Conservation (phyloP, 148 eudicot species). For the Persicaria maculosa region DNA sequence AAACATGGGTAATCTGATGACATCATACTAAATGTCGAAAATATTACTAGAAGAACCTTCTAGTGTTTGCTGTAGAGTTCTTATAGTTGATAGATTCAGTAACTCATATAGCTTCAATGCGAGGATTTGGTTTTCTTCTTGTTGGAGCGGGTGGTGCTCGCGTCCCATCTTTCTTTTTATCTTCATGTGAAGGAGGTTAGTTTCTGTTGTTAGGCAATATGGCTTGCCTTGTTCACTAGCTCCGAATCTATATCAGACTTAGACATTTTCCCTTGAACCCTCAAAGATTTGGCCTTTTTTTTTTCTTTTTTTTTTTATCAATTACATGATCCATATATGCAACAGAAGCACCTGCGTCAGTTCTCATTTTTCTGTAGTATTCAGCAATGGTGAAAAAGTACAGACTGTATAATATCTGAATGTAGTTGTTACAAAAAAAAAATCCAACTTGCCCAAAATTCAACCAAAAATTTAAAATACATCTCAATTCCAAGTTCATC, state of each 20-base stretch:
- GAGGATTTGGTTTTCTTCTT: constrained; percentile 2
- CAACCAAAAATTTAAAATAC: not conserved
- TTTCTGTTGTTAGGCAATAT: constrained; percentile 8
- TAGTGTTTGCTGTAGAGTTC: not conserved
- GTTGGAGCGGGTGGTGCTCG: not conserved
- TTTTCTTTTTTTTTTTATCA: too few relatives aligned
- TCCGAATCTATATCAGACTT: not conserved
- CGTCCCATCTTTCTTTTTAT: not conserved
- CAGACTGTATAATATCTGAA: constrained; percentile 6
- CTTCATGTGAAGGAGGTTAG: not conserved
- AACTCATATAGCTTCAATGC: not conserved
- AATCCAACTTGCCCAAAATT: not conserved
- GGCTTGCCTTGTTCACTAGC: constrained; percentile 9
- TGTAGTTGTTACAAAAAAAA: not conserved
- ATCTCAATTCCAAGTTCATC: constrained; percentile 2
- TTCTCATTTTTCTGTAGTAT: too few relatives aligned
- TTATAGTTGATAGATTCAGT: not conserved
- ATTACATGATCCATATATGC: too few relatives aligned
- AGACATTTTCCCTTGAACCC: not conserved
- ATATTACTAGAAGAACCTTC: not conserved
- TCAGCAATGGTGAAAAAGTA: constrained; percentile 1
- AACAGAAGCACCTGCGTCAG: too few relatives aligned
- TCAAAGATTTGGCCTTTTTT: not conserved
- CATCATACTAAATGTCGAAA: not conserved
- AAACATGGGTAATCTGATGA: not conserved